These are phyloP conservation scores for Metschnikowia matae DNA, from an alignment of 805 yeast species.

Conservation along the genomic window DNA sequence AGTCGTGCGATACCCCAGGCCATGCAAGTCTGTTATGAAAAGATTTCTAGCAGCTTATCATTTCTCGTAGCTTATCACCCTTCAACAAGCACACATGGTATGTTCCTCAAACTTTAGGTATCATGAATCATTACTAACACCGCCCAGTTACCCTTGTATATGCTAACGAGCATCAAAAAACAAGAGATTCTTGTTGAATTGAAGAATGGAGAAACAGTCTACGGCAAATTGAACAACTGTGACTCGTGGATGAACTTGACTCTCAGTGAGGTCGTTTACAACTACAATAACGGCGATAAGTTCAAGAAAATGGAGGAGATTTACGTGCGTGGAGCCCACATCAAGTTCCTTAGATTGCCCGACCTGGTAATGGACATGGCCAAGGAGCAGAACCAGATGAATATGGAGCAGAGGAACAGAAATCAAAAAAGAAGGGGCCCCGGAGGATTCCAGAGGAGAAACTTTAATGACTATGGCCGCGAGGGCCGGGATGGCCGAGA, in stretches of 20 bases:
- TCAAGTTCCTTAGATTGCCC: slow-evolving; percentile 71
- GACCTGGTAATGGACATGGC: slow-evolving; percentile 73
- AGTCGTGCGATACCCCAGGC: slow-evolving; percentile 7
- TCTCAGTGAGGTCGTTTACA: slow-evolving; percentile 67
- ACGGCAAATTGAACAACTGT: slow-evolving; percentile 79
- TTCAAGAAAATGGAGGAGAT: slow-evolving; percentile 65
- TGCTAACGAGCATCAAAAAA: slow-evolving; percentile 86
- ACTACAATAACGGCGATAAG: slow-evolving; percentile 56
- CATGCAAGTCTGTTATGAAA: slow-evolving; percentile 2
- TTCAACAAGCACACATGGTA: slow-evolving; percentile 12
- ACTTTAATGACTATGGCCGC: slow-evolving; percentile 26
- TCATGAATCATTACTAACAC: slow-evolving; percentile 6
- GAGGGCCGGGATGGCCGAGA: slow-evolving; percentile 14
- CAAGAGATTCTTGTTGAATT: slow-evolving; percentile 85
- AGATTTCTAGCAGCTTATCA: slow-evolving; percentile 1
- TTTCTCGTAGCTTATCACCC: not conserved
- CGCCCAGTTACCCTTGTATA: slow-evolving; percentile 77
- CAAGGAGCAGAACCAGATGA: slow-evolving; percentile 56
- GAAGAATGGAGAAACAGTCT: slow-evolving; percentile 84
- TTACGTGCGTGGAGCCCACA: slow-evolving; percentile 81
- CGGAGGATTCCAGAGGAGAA: slow-evolving; percentile 27
- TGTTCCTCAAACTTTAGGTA: not conserved
- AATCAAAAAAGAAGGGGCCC: slow-evolving; percentile 40
- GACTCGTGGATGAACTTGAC: slow-evolving; percentile 97
- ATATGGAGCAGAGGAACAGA: slow-evolving; percentile 47